A percentile compares a stretch with the other conserved stretches of the same genome.
phyloP scores from a whole-genome alignment of 1,284 basidiomycete genomes.

The Gymnopus androsaceus region DNA sequence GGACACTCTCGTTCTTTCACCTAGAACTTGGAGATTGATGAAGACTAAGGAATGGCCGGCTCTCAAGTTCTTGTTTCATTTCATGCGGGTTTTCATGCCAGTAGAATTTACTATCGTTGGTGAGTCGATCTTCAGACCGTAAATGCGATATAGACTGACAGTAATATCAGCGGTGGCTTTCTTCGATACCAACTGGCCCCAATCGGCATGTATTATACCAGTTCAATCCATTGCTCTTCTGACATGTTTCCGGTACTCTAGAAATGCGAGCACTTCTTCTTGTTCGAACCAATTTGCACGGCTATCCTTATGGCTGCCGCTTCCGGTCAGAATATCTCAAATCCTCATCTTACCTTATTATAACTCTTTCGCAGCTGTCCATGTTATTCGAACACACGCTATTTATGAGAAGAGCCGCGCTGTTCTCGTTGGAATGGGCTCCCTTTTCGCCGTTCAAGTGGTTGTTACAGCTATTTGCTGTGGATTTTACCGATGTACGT shows the following conservation, averaged over 20 bases:
- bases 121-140: constrained; percentile 32
- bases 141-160: constrained; percentile 1
- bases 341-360: neutral
- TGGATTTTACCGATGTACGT: constrained; percentile 71
- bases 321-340: constrained; percentile 46
- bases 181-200: constrained; percentile 71
- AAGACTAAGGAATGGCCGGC: constrained; percentile 71
- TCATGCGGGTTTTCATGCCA: constrained; percentile 74
- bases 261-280: constrained; percentile 70
- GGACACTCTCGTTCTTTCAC: constrained; percentile 81
- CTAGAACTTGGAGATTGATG: constrained; percentile 71
- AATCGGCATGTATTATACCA: constrained; percentile 43
- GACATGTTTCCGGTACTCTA: constrained; percentile 27
- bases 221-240: neutral
- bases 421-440: constrained; percentile 56
- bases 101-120: constrained; percentile 75
- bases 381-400: constrained; percentile 74
- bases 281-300: constrained; percentile 82
- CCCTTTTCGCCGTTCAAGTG: constrained; percentile 64
- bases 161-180: constrained; percentile 66
- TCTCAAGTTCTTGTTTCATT: constrained; percentile 74
- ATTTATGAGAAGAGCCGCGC: constrained; percentile 67
- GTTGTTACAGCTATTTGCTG: constrained; percentile 69
- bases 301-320: constrained; percentile 71
- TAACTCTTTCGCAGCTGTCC: constrained; percentile 46